These are phyloP conservation scores for Megacollybia marginata DNA, from an alignment of 768 basidiomycete genomes.

Conservation along the genomic window DNA sequence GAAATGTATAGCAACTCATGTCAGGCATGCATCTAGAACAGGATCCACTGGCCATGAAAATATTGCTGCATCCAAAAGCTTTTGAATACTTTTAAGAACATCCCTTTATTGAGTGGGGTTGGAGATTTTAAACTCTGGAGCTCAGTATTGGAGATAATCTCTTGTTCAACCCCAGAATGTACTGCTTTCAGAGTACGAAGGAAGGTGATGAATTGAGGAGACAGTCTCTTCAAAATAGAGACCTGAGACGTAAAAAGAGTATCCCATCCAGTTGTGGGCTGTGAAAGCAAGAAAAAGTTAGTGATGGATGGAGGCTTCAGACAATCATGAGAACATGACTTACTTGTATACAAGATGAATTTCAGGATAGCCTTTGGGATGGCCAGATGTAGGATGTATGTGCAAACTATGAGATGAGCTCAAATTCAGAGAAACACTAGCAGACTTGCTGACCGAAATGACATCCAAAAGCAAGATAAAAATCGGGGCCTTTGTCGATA, in stretches of 20 bases:
- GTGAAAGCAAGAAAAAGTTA: conserved; percentile 72
- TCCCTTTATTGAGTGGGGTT: conserved; percentile 70
- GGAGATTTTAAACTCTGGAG: conserved; percentile 15
- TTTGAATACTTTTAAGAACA: conserved; percentile 71
- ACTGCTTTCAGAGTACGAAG: conserved; percentile 71
- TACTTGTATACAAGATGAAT: conserved; percentile 76
- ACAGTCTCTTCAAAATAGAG: conserved; percentile 63
- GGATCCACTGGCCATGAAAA: conserved; percentile 95
- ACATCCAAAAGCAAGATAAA: conserved; percentile 63
- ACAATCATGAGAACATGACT: not conserved
- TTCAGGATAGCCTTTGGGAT: conserved; percentile 66
- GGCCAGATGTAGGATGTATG: conserved; percentile 77
- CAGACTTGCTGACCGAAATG: conserved; percentile 53
- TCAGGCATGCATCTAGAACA: conserved; percentile 80
- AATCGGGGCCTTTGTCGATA: conserved; percentile 60
- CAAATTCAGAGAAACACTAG: not conserved
- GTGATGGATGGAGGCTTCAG: conserved; percentile 77
- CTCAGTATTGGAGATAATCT: conserved; percentile 35
- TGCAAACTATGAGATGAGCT: conserved; percentile 44
- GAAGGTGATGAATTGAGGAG: conserved; percentile 70
- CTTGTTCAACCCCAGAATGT: conserved; percentile 81
- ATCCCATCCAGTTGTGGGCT: conserved; percentile 61
- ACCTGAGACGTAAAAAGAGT: conserved; percentile 68
- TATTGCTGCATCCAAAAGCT: conserved; percentile 62
- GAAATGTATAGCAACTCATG: conserved; percentile 48